Conservation (phyloP, 108 stramenopile species). For the Fistulifera pelliculosa region DNA sequence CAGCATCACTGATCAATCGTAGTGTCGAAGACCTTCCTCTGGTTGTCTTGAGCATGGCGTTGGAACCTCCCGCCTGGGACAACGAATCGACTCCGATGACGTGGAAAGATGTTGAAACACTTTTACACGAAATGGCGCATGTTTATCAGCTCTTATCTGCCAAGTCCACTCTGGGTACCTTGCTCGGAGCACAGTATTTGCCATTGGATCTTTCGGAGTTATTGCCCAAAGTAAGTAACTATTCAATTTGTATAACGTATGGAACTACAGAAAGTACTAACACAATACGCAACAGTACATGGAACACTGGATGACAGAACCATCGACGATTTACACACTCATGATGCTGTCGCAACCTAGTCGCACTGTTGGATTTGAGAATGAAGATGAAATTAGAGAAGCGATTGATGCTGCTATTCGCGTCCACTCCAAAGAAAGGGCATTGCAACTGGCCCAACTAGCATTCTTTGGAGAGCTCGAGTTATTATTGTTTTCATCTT, state of each 20-base stretch:
- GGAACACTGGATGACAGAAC: slow-evolving; percentile 17
- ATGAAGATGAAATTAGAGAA: background rate
- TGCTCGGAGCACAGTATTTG: slow-evolving; percentile 3
- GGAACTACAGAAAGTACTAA: too few species aligned
- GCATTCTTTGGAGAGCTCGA: slow-evolving; percentile 10
- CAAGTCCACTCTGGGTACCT: background rate
- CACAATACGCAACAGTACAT: slow-evolving; percentile 10
- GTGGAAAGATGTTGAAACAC: slow-evolving; percentile 4
- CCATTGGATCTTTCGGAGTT: slow-evolving; percentile 8
- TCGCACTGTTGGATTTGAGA: background rate
- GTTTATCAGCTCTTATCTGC: slow-evolving; percentile 7
- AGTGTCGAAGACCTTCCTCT: slow-evolving; percentile 1
- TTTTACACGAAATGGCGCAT: slow-evolving; percentile 17
- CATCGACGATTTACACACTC: slow-evolving; percentile 1
- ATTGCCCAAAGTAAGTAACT: slow-evolving; percentile 6
- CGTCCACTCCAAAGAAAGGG: background rate
- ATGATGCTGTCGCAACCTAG: background rate
- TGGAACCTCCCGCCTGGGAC: slow-evolving; percentile 17
- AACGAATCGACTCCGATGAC: slow-evolving; percentile 5
- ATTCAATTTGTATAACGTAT: too few species aligned
- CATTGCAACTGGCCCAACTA: slow-evolving; percentile 7
- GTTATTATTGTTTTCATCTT: slow-evolving; percentile 6
- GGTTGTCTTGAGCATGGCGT: slow-evolving; percentile 1
- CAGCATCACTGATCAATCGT: background rate
- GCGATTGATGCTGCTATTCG: slow-evolving; percentile 7